A percentile compares a stretch with the other conserved stretches of the same genome.
phyloP scores from a whole-genome alignment of 2,329 filamentous ascomycete species.

The Claviceps maximensis region DNA sequence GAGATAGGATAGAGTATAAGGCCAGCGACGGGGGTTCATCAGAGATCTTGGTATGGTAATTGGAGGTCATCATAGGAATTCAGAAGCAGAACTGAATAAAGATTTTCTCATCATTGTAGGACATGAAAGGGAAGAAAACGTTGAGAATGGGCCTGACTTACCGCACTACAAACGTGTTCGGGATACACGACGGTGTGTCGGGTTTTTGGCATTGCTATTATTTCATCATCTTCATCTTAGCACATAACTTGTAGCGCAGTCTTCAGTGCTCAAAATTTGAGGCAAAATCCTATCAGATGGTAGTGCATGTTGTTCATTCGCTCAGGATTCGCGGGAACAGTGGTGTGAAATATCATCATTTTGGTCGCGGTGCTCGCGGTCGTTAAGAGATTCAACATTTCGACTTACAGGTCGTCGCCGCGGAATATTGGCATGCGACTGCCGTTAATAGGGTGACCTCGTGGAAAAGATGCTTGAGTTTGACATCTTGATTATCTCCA shows the following conservation, averaged over 20 bases:
- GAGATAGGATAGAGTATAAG: background rate
- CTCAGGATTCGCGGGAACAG: constrained; percentile 51
- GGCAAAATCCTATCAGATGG: constrained; percentile 44
- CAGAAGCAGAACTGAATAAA: constrained; percentile 66
- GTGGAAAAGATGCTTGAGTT: background rate
- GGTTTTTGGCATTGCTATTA: background rate
- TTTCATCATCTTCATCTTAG: background rate
- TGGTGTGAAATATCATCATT: constrained; percentile 44
- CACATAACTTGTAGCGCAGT: background rate
- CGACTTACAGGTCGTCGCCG: background rate
- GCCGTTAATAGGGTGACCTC: background rate
- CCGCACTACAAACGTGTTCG: background rate
- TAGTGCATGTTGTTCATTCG: constrained; percentile 60
- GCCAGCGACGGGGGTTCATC: constrained; percentile 20
- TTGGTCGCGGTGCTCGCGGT: background rate
- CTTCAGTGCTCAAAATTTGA: background rate
- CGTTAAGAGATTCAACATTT: background rate
- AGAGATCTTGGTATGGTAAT: constrained; percentile 54
- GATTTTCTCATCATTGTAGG: constrained; percentile 47
- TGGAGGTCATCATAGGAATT: constrained; percentile 50
- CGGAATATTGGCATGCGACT: background rate
- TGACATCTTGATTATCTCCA: background rate
- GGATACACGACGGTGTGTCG: background rate
- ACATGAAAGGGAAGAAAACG: constrained; percentile 4
- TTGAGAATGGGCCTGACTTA: background rate